Evolutionary conservation across 2,329 filamentous ascomycete species (phyloP).

Genomic region (Ophiognomonia clavigignenti-juglandacearum): DNA sequence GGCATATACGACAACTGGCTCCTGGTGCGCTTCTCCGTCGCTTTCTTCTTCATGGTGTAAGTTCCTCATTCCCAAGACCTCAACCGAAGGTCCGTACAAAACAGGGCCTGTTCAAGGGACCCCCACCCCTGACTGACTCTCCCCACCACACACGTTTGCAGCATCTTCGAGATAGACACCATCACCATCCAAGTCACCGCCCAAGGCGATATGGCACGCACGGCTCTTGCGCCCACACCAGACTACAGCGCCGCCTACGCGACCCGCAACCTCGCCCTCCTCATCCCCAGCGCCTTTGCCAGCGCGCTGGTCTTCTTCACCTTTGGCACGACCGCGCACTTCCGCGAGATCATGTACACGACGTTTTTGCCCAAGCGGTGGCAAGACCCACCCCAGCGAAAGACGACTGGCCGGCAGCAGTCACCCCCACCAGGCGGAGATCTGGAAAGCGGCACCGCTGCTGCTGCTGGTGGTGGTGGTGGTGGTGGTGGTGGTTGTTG

Average conservation of each 20-base stretch:
- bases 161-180: slow-evolving; percentile 11
- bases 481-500: not conserved
- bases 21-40: slow-evolving; percentile 10
- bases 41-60: slow-evolving; percentile 10
- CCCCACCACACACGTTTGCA: not conserved
- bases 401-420: not conserved
- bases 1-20: slow-evolving; percentile 14
- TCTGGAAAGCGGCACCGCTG: too few species aligned
- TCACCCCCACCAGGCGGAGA: too few species aligned
- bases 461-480: not conserved
- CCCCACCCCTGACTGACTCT: not conserved
- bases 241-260: slow-evolving; percentile 8
- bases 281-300: slow-evolving; percentile 20
- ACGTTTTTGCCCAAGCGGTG: slow-evolving; percentile 16
- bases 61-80: too few species aligned
- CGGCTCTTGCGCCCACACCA: slow-evolving; percentile 19
- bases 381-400: not conserved
- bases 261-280: not conserved
- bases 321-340: slow-evolving; percentile 22
- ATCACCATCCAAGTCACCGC: slow-evolving; percentile 1
- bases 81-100: not conserved
- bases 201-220: slow-evolving; percentile 26
- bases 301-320: slow-evolving; percentile 21
- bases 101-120: not conserved
- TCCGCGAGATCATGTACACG: slow-evolving; percentile 18